Conservation (phyloP, 2,329 filamentous ascomycete genomes). For the Fusarium globosum region DNA sequence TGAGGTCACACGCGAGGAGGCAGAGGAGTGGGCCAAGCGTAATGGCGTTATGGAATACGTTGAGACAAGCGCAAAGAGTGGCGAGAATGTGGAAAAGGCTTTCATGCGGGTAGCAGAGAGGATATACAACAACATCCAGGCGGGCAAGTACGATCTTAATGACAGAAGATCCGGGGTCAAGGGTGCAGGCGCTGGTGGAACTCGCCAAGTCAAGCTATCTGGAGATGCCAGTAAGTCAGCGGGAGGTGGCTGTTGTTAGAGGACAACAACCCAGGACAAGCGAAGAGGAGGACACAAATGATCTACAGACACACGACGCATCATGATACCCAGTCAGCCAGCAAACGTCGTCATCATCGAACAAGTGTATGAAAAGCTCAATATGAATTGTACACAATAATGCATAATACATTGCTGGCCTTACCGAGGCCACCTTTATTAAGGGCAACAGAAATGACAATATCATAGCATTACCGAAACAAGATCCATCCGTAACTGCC, state of each 20-base stretch:
- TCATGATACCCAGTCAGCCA: constrained; percentile 48
- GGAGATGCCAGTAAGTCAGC: constrained; percentile 54
- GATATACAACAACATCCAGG: constrained; percentile 97
- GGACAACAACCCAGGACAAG: constrained; percentile 10
- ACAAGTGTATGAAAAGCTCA: constrained; percentile 43
- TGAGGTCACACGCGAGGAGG: constrained; percentile 84
- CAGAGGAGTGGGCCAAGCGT: constrained; percentile 85
- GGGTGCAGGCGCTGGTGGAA: constrained; percentile 66
- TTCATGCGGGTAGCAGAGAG: constrained; percentile 94
- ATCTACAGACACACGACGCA: constrained; percentile 40
- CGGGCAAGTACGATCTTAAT: constrained; percentile 93
- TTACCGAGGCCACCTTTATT: constrained; percentile 31
- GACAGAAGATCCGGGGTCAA: constrained; percentile 94
- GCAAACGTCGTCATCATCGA: constrained; percentile 39
- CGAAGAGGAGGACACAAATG: constrained; percentile 27
- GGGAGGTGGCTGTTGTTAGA: constrained; percentile 61
- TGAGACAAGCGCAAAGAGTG: constrained; percentile 95
- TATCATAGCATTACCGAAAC: constrained; percentile 47
- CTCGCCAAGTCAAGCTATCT: constrained; percentile 59
- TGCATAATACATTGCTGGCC: constrained; percentile 47
- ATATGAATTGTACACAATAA: constrained; percentile 49
- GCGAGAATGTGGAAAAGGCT: constrained; percentile 91
- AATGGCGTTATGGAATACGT: constrained; percentile 95
- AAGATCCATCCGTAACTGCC: constrained; percentile 38
- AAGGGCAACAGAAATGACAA: constrained; percentile 35